phyloP scores from a whole-genome alignment of 176 grass and related monocot species.

The Thalia dealbata region DNA sequence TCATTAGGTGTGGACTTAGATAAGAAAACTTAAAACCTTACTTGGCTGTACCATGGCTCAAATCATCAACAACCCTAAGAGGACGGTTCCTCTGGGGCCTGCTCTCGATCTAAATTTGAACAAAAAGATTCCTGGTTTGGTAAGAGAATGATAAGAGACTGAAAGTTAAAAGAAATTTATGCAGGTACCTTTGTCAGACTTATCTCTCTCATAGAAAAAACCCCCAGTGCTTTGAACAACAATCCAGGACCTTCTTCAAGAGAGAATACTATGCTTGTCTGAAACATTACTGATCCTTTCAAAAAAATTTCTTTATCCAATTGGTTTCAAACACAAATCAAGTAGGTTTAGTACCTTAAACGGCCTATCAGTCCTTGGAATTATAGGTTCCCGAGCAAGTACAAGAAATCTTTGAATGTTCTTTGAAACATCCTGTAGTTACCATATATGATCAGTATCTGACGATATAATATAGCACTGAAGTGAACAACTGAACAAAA shows the following conservation, averaged over 20 bases:
- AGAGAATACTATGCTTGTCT: slow-evolving; percentile 53
- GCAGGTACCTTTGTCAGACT: slow-evolving; percentile 44
- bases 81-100: slow-evolving; percentile 38
- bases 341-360: slow-evolving; percentile 37
- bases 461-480: background rate
- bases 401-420: slow-evolving; percentile 45
- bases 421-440: slow-evolving; percentile 34
- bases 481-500: background rate
- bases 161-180: background rate
- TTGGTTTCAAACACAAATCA: background rate
- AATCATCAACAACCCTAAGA: slow-evolving; percentile 38
- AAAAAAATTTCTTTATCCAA: background rate
- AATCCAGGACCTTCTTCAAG: slow-evolving; percentile 42
- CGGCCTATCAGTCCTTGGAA: slow-evolving; percentile 27
- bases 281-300: background rate
- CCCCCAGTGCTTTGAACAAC: slow-evolving; percentile 41
- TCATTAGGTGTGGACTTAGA: background rate
- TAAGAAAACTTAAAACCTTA: slow-evolving; percentile 14
- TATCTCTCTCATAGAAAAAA: slow-evolving; percentile 46
- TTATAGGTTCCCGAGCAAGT: slow-evolving; percentile 35
- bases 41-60: slow-evolving; percentile 35
- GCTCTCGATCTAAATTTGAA: slow-evolving; percentile 42
- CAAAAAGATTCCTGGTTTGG: background rate
- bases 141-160: background rate
- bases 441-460: background rate